Base-by-base conservation (phyloP, 805 yeast species). In the Ogataea paraovalis region DNA sequence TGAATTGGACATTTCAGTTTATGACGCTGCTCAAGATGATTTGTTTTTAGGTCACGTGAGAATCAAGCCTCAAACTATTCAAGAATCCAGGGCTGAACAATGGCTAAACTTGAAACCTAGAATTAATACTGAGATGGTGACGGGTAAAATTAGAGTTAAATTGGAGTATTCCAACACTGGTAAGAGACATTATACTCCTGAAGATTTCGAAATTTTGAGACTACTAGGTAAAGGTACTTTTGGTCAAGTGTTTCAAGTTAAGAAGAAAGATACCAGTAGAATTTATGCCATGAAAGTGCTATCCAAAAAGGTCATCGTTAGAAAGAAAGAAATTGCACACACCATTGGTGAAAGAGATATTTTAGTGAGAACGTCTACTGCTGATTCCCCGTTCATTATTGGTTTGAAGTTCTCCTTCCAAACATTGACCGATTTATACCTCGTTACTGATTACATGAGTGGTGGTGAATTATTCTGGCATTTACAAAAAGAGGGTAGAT, bases 281-380 rank as follows among this genome's bases (percentile, higher is more conserved):
- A 85, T 94, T 49, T 94, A 94, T 65, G 99, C 99, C 37, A 94
- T 94, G 99, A 94, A 94, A 70, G 96, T 92, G 25, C 78, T 94
- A 45, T 86, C 96, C 22, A 94, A 94, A 67, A 91, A 91, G 65
- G 92, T 90, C 39, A 94, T 94, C 66, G 97, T 94, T 43, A 90
- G 87, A 67, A 94, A 94, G 76, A 92, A 92, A 68, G 99, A 94
- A 70, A 86, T 94, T 58, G 98, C 98, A 0, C 99, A 94, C 68
- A 94, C 99, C 2, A 89, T 94, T 59, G 98, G 98, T 30, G 99
- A 94, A 72, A 78, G 99, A 59, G 87, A 94, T 66, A 94, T 94
- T 55, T 72, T 94, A 49, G 99, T 92, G 21, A 81, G 96, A 58
- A 92, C 99, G 1, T 86, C 96, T 6, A 82, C 90, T 38, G 84